A percentile compares a stretch with the other conserved stretches of the same genome.
Evolutionary conservation across 306 rosid genomes (phyloP).

Genomic region (Dryas drummondii): DNA sequence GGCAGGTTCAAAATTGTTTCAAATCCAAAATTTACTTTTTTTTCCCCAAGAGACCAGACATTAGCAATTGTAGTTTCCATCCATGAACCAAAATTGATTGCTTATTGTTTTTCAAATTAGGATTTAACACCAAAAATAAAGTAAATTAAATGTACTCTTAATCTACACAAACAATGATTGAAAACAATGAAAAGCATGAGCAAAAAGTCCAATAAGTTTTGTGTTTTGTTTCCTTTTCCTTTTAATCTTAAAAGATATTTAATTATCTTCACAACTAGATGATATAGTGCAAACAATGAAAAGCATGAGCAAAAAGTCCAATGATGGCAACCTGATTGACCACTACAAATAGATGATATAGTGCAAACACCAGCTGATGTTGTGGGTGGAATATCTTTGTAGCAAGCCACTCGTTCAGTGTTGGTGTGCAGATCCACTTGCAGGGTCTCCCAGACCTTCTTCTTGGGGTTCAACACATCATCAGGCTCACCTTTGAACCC

Average conservation of each 20-base stretch:
- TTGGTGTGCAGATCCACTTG: conserved; percentile 70
- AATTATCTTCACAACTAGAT: conserved; percentile 10
- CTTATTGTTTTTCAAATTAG: too few species aligned
- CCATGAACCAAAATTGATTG: background rate
- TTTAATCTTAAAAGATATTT: background rate
- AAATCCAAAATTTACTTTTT: background rate
- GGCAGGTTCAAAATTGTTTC: background rate
- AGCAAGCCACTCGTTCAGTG: conserved; percentile 64
- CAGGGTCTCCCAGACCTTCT: conserved; percentile 90
- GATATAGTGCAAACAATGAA: too few species aligned
- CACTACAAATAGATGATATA: conserved; percentile 57
- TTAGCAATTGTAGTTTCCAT: background rate
- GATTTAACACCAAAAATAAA: background rate
- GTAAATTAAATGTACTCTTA: background rate
- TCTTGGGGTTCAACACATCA: conserved; percentile 79
- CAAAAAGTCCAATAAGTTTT: too few species aligned
- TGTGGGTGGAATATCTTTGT: conserved; percentile 65
- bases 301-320: too few species aligned
- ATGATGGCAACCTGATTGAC: conserved; percentile 47
- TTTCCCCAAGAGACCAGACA: background rate
- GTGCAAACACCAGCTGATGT: conserved; percentile 87
- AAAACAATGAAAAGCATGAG: background rate
- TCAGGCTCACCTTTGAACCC: conserved; percentile 80
- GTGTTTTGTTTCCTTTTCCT: background rate
- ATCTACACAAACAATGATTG: background rate